Conservation (phyloP, 1,284 basidiomycete genomes). For the Vanrija humicola region DNA sequence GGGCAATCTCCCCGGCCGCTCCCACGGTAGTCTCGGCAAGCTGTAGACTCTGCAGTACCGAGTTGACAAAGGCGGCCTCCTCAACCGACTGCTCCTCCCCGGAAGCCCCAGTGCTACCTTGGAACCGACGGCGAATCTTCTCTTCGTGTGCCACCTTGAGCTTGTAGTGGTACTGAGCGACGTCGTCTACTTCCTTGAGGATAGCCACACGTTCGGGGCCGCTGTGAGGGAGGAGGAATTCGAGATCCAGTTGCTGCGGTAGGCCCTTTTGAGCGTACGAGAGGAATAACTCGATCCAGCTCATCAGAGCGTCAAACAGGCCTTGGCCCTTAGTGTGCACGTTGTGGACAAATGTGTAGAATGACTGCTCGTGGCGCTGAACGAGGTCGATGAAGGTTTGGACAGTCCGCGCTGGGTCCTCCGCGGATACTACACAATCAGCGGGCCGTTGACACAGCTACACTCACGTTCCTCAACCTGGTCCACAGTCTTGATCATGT, state of each 20-base stretch:
- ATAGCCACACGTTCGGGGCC: slow-evolving; percentile 70
- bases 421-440: slow-evolving; percentile 62
- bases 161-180: slow-evolving; percentile 85
- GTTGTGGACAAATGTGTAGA: slow-evolving; percentile 97
- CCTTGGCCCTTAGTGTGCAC: slow-evolving; percentile 96
- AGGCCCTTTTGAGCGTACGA: slow-evolving; percentile 87
- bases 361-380: slow-evolving; percentile 87
- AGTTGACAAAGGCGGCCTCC: slow-evolving; percentile 70
- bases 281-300: slow-evolving; percentile 94
- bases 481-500: slow-evolving; percentile 93
- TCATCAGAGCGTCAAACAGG: slow-evolving; percentile 90
- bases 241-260: slow-evolving; percentile 63
- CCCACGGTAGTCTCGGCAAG: slow-evolving; percentile 72
- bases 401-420: slow-evolving; percentile 80
- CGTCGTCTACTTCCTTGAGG: slow-evolving; percentile 75
- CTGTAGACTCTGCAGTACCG: slow-evolving; percentile 71
- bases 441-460: neutral
- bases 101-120: slow-evolving; percentile 43
- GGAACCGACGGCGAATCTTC: slow-evolving; percentile 75
- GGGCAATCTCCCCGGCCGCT: slow-evolving; percentile 72
- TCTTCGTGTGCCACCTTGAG: slow-evolving; percentile 86
- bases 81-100: slow-evolving; percentile 64
- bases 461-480: slow-evolving; percentile 78
- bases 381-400: slow-evolving; percentile 93
- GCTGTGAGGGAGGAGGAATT: slow-evolving; percentile 76